A percentile compares a stretch with the other conserved stretches of the same genome.
Evolutionary conservation across 208 protist species (phyloP).

Genomic region (Leishmania mexicana): DNA sequence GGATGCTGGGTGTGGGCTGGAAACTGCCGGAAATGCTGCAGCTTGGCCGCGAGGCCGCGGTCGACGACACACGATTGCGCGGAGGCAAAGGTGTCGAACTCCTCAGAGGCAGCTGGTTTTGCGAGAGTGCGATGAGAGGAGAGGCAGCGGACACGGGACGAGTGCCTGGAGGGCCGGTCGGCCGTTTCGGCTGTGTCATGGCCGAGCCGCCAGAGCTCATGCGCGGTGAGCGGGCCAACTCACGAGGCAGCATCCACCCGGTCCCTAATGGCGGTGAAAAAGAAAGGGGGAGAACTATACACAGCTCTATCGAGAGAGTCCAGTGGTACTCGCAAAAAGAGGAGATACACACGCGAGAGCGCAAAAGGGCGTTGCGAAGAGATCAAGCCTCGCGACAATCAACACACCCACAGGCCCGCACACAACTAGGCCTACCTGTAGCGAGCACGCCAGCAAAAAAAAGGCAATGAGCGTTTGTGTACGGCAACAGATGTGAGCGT

Average conservation of each 20-base stretch:
- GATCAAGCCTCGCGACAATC: background rate
- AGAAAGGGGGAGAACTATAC: background rate
- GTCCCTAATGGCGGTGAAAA: background rate
- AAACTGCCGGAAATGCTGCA: slow-evolving; percentile 33
- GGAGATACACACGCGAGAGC: background rate
- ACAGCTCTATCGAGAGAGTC: background rate
- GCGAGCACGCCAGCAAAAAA: background rate
- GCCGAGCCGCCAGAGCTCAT: slow-evolving; percentile 14
- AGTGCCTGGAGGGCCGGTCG: slow-evolving; percentile 5
- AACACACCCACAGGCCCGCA: background rate
- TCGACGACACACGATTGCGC: slow-evolving; percentile 7
- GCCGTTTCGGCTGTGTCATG: background rate
- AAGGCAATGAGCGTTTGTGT: background rate
- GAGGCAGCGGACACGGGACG: slow-evolving; percentile 15
- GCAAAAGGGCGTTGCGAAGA: background rate
- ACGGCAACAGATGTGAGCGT: background rate
- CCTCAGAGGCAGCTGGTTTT: slow-evolving; percentile 11
- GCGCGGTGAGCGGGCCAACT: slow-evolving; percentile 31
- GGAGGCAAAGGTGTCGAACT: background rate
- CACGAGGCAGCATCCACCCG: slow-evolving; percentile 33
- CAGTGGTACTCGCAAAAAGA: background rate
- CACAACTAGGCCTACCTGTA: background rate
- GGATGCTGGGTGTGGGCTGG: slow-evolving; percentile 13
- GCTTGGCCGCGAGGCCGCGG: slow-evolving; percentile 7
- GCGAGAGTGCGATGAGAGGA: slow-evolving; percentile 23